Base-by-base conservation (phyloP, 805 yeast species). In the Alloascoidea africana region DNA sequence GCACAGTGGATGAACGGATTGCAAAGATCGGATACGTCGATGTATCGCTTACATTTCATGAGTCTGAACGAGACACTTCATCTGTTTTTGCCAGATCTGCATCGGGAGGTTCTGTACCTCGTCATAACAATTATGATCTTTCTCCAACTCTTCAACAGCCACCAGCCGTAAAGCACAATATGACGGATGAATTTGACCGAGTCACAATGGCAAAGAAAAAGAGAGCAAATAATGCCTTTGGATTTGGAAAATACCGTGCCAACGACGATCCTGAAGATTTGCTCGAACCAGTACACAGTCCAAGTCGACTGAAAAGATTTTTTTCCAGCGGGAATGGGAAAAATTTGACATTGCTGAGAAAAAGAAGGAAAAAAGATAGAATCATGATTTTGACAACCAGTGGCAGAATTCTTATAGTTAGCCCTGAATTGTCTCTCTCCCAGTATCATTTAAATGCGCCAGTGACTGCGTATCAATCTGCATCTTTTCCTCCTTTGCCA, bases 1-100 rank as follows among this genome's bases (percentile, higher is more conserved):
- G 47, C 13, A 60, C 62, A 37, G 53, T 60, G 5, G 64, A 65
- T 27, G 78, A 71, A 49, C 56, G 76, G 34, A 56, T 71, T 4
- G 41, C 68, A 38, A 59, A 59, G 38, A 44, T 63, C 11, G 74
- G 72, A 1, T 56, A 59, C 2, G 67, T 65, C 2, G 27, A 38
- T 14, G 50, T 55, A 3, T 16, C 40, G 4, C 30, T 18, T 18
- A 33, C 33, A 14, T 11, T 17, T 15, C 34, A 16, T 32, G 18
- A 35, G 13, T 35, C 38, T 14, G 42, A 38, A n/a, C 17, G 15
- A 3, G 18, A 17, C 32, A 14, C 42, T 13, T 8, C 13, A 8
- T 23, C 30, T 8, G n/a, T n/a, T n/a, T n/a, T n/a, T n/a, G n/a
- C n/a, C n/a, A n/a, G n/a, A n/a, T n/a, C n/a, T n/a, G n/a, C n/a